Evolutionary conservation across 2,329 filamentous ascomycete species (phyloP), one percentile per base, ranked within the genome.

Genomic region (Elsinoe necatrix): DNA sequence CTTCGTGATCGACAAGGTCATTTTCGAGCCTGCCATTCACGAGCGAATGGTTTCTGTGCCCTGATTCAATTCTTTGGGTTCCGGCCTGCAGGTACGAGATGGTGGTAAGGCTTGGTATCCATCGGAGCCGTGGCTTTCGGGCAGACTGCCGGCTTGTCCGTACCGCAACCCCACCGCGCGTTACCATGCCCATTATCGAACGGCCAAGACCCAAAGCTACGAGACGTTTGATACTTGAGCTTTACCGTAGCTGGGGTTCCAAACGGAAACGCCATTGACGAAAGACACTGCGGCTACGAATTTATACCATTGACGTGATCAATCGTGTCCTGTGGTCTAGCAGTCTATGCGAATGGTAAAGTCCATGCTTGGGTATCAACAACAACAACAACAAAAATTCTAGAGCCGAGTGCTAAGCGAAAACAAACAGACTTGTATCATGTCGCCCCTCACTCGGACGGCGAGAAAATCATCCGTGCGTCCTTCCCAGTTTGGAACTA

Each of bases 401-500:
- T 23, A 11, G 34, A 37, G 34, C 34, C 34, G 34, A 37, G 34
- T 14, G 4, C 34, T 37, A 37, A 12, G 9, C 14, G 9, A 37
- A 37, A 37, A n/a, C 9, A 12, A 37, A 12, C 34, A 12, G 14
- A n/a, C 34, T 37, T 4, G 5, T 18, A 20, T 14, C 4, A n/a
- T 18, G 41, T 6, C 29, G 27, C n/a, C 25, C 23, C 42, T 59
- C 64, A 69, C 43, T 66, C 67, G 42, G 68, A 72, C 64, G 72
- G 72, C 73, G 74, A 76, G 62, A 78, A 76, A 42, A 63, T 66
- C 62, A 73, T 73, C 60, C 74, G 66, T 60, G 68, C 67, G 34
- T 74, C 73, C 67, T 75, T 72, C 2, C 67, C 65, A 34, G 63
- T 80, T 65, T 82, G 72, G 71, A 96, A 97, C 34, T 92, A 91